Percentiles rank a stretch among this genome's conserved stretches.
Conservation (phyloP, 441 rosid genomes). For the Corymbia citriodora region DNA sequence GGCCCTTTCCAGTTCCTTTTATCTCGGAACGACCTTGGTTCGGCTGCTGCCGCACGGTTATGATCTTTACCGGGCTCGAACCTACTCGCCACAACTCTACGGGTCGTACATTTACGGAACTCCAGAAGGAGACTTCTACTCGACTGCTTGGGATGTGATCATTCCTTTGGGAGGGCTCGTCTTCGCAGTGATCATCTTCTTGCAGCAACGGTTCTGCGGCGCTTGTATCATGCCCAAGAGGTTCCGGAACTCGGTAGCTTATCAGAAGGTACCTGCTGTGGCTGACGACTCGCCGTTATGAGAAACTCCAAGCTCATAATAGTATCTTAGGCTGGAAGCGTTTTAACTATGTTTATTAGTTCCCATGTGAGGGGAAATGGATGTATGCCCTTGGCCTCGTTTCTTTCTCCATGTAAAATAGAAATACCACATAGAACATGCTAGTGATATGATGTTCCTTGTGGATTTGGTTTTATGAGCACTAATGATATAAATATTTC, state of each 20-base stretch:
- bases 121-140: conserved; percentile 20
- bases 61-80: conserved; percentile 22
- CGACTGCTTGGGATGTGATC: conserved; percentile 24
- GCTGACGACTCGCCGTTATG: not conserved
- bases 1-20: conserved; percentile 17
- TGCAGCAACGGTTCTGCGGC: conserved; percentile 30
- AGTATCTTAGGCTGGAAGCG: not conserved
- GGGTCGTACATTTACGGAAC: conserved; percentile 35
- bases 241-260: not conserved
- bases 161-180: not conserved
- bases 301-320: not conserved
- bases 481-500: not conserved
- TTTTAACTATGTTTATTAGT: not conserved
- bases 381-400: not conserved
- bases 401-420: not conserved
- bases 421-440: not conserved
- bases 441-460: not conserved
- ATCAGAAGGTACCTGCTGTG: not conserved
- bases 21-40: conserved; percentile 12
- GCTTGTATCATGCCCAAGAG: conserved; percentile 11
- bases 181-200: conserved; percentile 15
- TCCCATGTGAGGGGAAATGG: not conserved
- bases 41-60: conserved; percentile 23
- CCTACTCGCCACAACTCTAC: not conserved
- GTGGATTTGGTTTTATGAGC: not conserved